Base-by-base conservation (phyloP, 2,329 filamentous ascomycete species). In the Trichoderma gracile region DNA sequence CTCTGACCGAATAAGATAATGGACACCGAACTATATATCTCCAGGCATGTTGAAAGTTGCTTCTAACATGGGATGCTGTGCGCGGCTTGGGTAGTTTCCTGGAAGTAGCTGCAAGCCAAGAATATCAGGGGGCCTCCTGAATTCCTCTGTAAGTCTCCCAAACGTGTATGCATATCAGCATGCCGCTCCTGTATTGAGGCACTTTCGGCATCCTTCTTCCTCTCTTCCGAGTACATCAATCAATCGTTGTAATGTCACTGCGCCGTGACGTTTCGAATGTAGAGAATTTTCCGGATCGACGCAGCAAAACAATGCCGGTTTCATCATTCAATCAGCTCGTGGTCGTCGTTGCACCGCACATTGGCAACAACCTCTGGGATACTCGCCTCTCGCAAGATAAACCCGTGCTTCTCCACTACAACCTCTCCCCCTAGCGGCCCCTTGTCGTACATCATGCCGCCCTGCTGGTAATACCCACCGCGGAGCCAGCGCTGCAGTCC, bases 401-500 rank as follows among this genome's bases (percentile, higher is more conserved):
- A 74, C 0, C 72, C 72, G 53, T 70, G 68, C 53, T 68, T 68
- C 25, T 72, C 69, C 47, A 74, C 68, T 40, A 66, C 66, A 25
- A 64, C 63, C 52, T 71, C 71, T 6, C 69, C 70, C 0, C 70
- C 70, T 19, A 68, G 65, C 12, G 69, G 68, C 8, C 63, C 46
- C 10, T 38, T 50, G 9, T 52, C 67, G 42, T 66, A 72, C 49
- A 67, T 56, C 12, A 42, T 56, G 17, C 57, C 63, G 6, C 46
- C 46, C 7, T 57, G 58, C 30, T 64, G 52, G 42, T 65, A 38
- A 25, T 53, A 21, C 2, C 71, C 73, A 33, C 70, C 71, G 17
- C 71, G 71, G 10, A 84, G 70, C 80, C 81, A 83, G 10, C 72
- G 68, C 67, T 81, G 78, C 57, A 84, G 66, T 27, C 70, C 74